Evolutionary conservation across 331 rosid genomes (phyloP).

Genomic region (Phaseolus coccineus): DNA sequence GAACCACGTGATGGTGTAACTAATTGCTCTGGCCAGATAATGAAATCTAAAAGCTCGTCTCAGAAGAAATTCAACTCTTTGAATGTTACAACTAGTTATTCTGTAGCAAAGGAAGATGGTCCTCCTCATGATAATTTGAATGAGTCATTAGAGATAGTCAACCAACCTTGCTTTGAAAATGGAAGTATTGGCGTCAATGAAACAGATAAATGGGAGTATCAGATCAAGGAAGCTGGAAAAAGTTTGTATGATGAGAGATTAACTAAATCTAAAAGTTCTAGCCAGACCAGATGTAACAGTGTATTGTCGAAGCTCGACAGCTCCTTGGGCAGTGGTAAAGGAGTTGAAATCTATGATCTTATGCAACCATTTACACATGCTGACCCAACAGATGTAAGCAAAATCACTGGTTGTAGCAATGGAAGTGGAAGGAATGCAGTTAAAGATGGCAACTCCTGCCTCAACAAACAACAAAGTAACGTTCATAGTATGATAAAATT

Average conservation of each 20-base stretch:
- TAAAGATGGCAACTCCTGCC: slow-evolving; percentile 36
- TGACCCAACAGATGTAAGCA: slow-evolving; percentile 37
- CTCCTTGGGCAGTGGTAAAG: slow-evolving; percentile 35
- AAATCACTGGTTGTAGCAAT: slow-evolving; percentile 35
- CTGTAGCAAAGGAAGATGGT: slow-evolving; percentile 41
- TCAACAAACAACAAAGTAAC: slow-evolving; percentile 34
- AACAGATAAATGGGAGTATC: slow-evolving; percentile 39
- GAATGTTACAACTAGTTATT: slow-evolving; percentile 43
- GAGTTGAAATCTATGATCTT: slow-evolving; percentile 42
- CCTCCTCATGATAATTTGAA: slow-evolving; percentile 47
- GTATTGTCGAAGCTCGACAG: slow-evolving; percentile 46
- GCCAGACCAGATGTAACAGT: slow-evolving; percentile 36
- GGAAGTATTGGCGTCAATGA: slow-evolving; percentile 44
- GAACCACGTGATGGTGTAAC: slow-evolving; percentile 40
- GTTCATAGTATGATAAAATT: slow-evolving; percentile 36
- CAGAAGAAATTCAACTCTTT: slow-evolving; percentile 43
- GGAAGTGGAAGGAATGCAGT: slow-evolving; percentile 39
- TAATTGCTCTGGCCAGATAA: slow-evolving; percentile 45
- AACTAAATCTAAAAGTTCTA: slow-evolving; percentile 55
- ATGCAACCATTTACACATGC: slow-evolving; percentile 28
- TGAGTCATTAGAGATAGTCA: slow-evolving; percentile 43
- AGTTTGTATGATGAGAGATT: slow-evolving; percentile 45
- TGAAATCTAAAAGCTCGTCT: slow-evolving; percentile 54
- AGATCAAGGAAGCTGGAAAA: slow-evolving; percentile 49
- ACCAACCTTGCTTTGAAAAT: slow-evolving; percentile 39